phyloP scores from a whole-genome alignment of 768 basidiomycete species.

The Boletus insuetus region DNA sequence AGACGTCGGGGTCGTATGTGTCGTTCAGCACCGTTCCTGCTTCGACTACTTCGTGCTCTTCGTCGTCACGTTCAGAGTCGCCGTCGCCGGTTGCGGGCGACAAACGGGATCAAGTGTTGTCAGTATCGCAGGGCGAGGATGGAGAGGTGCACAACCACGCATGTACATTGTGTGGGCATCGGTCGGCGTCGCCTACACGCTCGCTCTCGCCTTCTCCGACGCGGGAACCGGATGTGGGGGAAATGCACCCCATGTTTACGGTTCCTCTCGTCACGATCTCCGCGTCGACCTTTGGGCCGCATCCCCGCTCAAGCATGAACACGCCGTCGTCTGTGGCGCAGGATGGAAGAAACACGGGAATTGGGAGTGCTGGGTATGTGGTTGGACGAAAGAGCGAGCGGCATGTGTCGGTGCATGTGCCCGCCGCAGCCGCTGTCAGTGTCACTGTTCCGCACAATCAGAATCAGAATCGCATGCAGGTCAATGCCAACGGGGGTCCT shows the following conservation, averaged over 20 bases:
- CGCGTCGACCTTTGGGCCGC: neutral
- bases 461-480: neutral
- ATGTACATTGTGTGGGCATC: constrained; percentile 23
- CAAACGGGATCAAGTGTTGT: neutral
- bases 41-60: constrained; percentile 10
- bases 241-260: constrained; percentile 30
- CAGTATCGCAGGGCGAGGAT: neutral
- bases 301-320: neutral
- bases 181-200: neutral
- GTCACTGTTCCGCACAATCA: neutral
- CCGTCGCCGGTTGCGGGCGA: constrained; percentile 4
- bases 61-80: constrained; percentile 18
- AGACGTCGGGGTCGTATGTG: constrained; percentile 18
- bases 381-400: neutral
- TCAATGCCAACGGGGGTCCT: neutral
- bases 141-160: neutral
- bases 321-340: neutral
- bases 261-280: constrained; percentile 28
- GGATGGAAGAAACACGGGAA: neutral
- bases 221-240: neutral
- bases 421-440: neutral
- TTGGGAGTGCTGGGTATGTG: neutral
- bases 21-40: constrained; percentile 22
- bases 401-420: neutral
- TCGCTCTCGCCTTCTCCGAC: neutral